Evolutionary conservation across 805 yeast species (phyloP), one percentile per base, ranked within the genome.

Genomic region (Yamadazyma takamatsuzukensis): DNA sequence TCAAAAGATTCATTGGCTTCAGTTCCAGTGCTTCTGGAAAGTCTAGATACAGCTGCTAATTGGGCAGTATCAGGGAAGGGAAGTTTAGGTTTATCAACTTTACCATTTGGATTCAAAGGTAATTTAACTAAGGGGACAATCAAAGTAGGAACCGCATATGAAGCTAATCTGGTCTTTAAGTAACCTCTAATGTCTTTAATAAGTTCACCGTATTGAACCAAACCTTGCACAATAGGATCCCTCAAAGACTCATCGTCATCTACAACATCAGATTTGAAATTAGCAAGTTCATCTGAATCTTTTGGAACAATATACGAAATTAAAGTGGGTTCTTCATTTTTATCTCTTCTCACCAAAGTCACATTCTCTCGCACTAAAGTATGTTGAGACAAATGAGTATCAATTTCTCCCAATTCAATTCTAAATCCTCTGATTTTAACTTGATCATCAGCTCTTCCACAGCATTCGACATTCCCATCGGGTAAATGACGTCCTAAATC

Each of bases 381-480:
- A 65, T 89, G 96, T 58, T 88, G 96, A 10, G 97, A 88, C 41
- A 93, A 76, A 55, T 93, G 96, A 11, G 98, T 93, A 59, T 93
- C 97, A 54, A 93, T 94, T 63, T 93, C 99, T 39, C 99, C 99
- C 35, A 93, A 71, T 64, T 93, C 99, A 43, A 93, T 94, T 64
- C 99, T 78, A 77, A 93, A 94, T 2, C 99, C 99, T 66, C 99
- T 80, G 46, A 93, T 93, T 61, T 93, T 93, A 40, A 93, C 96
- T 61, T 93, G 99, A 56, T 90, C 97, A 64, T 93, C 99, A 17
- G 98, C 98, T 58, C 99, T 78, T 39, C 99, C 99, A 56, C 95
- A 83, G 59, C 97, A 90, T 68, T 93, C 99, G 48, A 93, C 88
- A 64, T 93, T 86, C 36, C 98, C 99, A 53, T 89, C 96, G 5